These are phyloP conservation scores for Fusarium avenaceum DNA, from an alignment of 2,329 filamentous ascomycete species.

Conservation along the genomic window DNA sequence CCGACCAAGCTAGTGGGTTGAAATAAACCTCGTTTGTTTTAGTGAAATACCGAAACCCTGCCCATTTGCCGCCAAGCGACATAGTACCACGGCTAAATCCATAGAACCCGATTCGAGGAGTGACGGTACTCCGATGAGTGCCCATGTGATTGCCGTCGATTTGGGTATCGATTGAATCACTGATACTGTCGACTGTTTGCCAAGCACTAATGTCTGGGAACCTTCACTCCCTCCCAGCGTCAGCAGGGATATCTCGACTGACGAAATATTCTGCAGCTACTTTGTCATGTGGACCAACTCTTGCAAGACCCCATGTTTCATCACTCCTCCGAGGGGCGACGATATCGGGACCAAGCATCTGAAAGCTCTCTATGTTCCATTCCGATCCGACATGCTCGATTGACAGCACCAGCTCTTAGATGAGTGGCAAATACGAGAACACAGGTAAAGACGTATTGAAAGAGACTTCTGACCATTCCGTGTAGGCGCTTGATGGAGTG, in stretches of 20 bases:
- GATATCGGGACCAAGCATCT: constrained; percentile 9
- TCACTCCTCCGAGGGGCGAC: background rate
- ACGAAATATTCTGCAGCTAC: background rate
- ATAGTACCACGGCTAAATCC: background rate
- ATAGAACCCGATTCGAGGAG: background rate
- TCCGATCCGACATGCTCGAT: background rate
- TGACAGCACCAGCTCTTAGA: background rate
- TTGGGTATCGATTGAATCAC: too few species aligned
- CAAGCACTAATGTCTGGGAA: too few species aligned
- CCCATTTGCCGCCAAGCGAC: background rate
- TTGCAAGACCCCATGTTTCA: background rate
- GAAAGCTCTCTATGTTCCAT: constrained; percentile 3
- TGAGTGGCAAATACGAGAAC: background rate
- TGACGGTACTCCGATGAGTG: too few species aligned
- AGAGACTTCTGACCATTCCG: too few species aligned
- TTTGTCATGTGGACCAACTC: background rate
- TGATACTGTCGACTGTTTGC: too few species aligned
- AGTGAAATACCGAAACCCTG: constrained; percentile 1
- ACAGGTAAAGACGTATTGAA: background rate
- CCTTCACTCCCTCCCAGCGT: background rate
- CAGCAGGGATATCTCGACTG: background rate
- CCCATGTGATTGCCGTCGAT: too few species aligned
- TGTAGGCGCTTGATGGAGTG: too few species aligned
- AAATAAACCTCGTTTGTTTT: constrained; percentile 3
- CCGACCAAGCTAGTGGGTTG: background rate